A percentile compares a stretch with the other conserved stretches of the same genome.
Evolutionary conservation across 106 monocot genomes (phyloP).

Genomic region (Alisma plantagoaquatica): DNA sequence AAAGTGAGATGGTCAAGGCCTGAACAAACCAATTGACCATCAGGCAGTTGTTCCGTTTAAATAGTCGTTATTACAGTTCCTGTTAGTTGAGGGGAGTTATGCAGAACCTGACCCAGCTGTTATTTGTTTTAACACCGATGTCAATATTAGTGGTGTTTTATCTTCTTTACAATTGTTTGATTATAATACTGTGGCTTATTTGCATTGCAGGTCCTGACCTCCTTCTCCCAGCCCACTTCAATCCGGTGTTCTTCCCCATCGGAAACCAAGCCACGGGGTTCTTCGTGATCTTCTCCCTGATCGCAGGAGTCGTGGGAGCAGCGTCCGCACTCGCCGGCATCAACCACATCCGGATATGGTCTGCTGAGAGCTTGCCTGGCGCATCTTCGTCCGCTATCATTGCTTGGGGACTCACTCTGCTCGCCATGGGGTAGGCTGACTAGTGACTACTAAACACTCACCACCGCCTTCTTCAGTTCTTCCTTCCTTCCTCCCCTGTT

Average conservation of each 20-base stretch:
- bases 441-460: neutral
- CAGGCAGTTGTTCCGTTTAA: too few species aligned
- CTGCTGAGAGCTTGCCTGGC: conserved; percentile 44
- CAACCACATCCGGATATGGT: conserved; percentile 56
- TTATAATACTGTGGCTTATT: too few species aligned
- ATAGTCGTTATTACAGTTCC: too few species aligned
- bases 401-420: conserved; percentile 72
- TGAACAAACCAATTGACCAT: too few species aligned
- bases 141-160: too few species aligned
- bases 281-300: conserved; percentile 68
- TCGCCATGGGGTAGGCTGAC: conserved; percentile 63
- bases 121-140: too few species aligned
- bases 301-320: conserved; percentile 60
- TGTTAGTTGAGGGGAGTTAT: too few species aligned
- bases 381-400: conserved; percentile 46
- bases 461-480: too few species aligned
- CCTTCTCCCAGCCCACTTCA: conserved; percentile 55
- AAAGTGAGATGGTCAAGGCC: neutral
- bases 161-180: too few species aligned
- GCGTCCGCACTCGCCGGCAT: conserved; percentile 53
- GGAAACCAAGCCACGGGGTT: conserved; percentile 81
- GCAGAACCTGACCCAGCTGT: too few species aligned
- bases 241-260: conserved; percentile 68
- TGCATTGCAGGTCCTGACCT: conserved; percentile 46
- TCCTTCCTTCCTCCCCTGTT: too few species aligned